These are phyloP conservation scores for Huntiella savannae DNA, from an alignment of 2,329 filamentous ascomycete species.

Conservation along the genomic window DNA sequence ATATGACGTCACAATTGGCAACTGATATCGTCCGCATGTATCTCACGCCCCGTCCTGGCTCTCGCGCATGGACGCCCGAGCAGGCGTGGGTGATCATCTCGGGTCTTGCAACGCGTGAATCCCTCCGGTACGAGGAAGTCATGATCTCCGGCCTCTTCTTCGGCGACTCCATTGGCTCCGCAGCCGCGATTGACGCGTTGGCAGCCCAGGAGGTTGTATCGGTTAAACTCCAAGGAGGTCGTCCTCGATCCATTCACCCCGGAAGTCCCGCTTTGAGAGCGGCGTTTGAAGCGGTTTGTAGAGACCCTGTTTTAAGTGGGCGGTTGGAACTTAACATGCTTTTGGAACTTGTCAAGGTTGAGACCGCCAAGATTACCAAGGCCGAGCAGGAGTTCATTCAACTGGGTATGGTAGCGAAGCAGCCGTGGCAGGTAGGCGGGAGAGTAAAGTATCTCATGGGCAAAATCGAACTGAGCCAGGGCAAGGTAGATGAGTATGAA, in stretches of 20 bases:
- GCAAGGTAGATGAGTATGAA: conserved; percentile 56
- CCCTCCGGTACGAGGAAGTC: conserved; percentile 68
- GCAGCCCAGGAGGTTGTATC: conserved; percentile 74
- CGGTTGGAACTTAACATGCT: conserved; percentile 56
- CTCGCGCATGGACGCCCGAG: conserved; percentile 50
- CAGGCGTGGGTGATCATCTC: conserved; percentile 87
- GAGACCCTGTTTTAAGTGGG: conserved; percentile 54
- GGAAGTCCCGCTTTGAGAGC: conserved; percentile 75
- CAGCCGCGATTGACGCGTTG: conserved; percentile 52
- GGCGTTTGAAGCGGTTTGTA: conserved; percentile 54
- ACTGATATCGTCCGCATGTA: conserved; percentile 90
- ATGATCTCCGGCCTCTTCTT: conserved; percentile 61
- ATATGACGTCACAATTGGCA: conserved; percentile 76
- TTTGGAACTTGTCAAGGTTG: conserved; percentile 47
- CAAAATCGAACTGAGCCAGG: conserved; percentile 58
- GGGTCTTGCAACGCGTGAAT: conserved; percentile 47
- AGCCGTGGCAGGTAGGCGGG: conserved; percentile 46
- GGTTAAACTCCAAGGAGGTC: conserved; percentile 52
- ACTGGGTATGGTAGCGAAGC: conserved; percentile 50
- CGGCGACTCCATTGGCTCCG: conserved; percentile 23
- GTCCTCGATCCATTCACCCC: conserved; percentile 57
- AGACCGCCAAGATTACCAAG: conserved; percentile 57
- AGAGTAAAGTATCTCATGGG: conserved; percentile 52
- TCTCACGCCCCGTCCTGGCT: conserved; percentile 29
- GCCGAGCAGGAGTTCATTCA: conserved; percentile 58